These are phyloP conservation scores for Phylloporus rhodoxanthus DNA, from an alignment of 768 basidiomycete species.

Conservation along the genomic window DNA sequence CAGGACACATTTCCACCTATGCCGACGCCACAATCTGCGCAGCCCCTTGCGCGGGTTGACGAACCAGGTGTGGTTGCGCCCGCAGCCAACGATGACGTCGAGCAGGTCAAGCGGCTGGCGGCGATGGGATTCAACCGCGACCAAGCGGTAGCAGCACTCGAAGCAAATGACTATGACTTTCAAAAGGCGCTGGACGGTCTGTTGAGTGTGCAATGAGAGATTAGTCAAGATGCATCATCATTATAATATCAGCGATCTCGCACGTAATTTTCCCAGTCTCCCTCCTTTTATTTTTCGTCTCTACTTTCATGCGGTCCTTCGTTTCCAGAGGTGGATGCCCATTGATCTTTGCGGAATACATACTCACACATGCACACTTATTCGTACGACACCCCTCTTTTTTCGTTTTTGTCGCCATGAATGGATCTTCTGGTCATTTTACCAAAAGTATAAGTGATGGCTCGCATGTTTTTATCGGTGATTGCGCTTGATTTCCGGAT, in stretches of 20 bases:
- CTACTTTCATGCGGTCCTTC: slow-evolving; percentile 7
- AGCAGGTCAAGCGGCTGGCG: slow-evolving; percentile 71
- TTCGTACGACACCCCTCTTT: slow-evolving; percentile 16
- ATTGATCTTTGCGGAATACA: slow-evolving; percentile 24
- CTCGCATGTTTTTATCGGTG: not conserved
- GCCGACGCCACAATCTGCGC: slow-evolving; percentile 29
- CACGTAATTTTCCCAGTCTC: slow-evolving; percentile 13
- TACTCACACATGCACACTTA: slow-evolving; percentile 27
- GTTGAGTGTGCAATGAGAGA: slow-evolving; percentile 35
- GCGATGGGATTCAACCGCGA: slow-evolving; percentile 87
- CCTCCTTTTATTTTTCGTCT: not conserved
- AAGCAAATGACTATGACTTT: slow-evolving; percentile 79
- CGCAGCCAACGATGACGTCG: slow-evolving; percentile 64
- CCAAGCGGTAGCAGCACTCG: slow-evolving; percentile 79
- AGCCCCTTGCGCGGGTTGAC: slow-evolving; percentile 41
- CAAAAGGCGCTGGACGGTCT: slow-evolving; percentile 72
- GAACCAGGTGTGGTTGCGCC: slow-evolving; percentile 42
- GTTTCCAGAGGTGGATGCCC: slow-evolving; percentile 10
- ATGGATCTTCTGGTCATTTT: slow-evolving; percentile 15
- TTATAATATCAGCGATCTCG: slow-evolving; percentile 18
- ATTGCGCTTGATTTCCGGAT: not conserved
- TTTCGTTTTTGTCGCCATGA: slow-evolving; percentile 2
- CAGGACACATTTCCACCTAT: slow-evolving; percentile 45
- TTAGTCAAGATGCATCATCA: slow-evolving; percentile 3
- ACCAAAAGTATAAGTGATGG: not conserved